Conservation (phyloP, 345 rosid genomes). For the Rhizophora apiculata region DNA sequence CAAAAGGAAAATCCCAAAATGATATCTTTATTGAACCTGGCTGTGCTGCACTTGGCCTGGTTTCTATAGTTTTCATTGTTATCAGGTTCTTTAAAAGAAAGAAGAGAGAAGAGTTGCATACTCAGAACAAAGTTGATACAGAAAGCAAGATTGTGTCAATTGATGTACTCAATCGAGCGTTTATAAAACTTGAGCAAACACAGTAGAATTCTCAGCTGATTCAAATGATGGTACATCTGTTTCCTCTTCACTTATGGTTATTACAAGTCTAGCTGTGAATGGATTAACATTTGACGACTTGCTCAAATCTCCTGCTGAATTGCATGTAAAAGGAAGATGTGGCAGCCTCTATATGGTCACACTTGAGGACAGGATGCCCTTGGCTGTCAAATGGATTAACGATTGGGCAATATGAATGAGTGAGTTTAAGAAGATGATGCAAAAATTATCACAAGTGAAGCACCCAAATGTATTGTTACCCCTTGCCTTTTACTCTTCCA, state of each 20-base stretch:
- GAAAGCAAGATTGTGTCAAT: slow-evolving; percentile 26
- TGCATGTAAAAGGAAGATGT: slow-evolving; percentile 49
- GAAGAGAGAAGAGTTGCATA: slow-evolving; percentile 9
- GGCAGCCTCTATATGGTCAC: slow-evolving; percentile 51
- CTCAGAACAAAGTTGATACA: slow-evolving; percentile 6
- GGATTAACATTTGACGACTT: slow-evolving; percentile 52
- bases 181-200: slow-evolving; percentile 15
- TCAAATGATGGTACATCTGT: too few relatives aligned
- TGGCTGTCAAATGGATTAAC: slow-evolving; percentile 60
- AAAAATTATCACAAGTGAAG: slow-evolving; percentile 36
- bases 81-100: slow-evolving; percentile 22
- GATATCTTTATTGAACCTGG: too few relatives aligned
- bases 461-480: slow-evolving; percentile 50
- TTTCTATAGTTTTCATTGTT: slow-evolving; percentile 19
- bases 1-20: slow-evolving; percentile 10
- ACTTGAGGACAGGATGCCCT: slow-evolving; percentile 31
- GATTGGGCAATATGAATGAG: slow-evolving; percentile 43
- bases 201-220: slow-evolving; percentile 33
- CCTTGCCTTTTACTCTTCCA: slow-evolving; percentile 48
- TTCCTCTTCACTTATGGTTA: too few relatives aligned
- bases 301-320: slow-evolving; percentile 59
- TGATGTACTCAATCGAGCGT: slow-evolving; percentile 26
- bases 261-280: slow-evolving; percentile 41
- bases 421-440: slow-evolving; percentile 53
- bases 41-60: slow-evolving; percentile 28